Conservation (phyloP, 805 yeast species). For the Candida ovalis region DNA sequence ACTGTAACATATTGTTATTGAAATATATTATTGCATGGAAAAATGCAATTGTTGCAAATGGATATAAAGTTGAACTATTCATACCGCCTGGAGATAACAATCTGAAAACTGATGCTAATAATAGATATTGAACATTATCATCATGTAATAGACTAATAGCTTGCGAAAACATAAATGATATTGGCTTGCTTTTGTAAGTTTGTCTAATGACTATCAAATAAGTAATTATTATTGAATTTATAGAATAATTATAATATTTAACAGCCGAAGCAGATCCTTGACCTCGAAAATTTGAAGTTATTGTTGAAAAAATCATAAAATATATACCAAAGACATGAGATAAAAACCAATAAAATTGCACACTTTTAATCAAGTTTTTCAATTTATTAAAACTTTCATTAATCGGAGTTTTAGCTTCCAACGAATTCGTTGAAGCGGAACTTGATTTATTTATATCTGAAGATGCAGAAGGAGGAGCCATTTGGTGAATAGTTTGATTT, state of each 20-base stretch:
- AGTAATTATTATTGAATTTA: conserved; percentile 53
- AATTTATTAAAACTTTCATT: conserved; percentile 6
- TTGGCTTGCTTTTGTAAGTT: conserved; percentile 42
- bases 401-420: background rate
- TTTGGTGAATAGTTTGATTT: background rate
- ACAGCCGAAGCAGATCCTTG: conserved; percentile 27
- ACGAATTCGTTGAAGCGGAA: background rate
- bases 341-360: conserved; percentile 68
- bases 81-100: conserved; percentile 27
- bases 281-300: conserved; percentile 40
- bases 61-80: conserved; percentile 43
- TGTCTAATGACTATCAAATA: conserved; percentile 62
- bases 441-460: background rate
- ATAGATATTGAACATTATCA: conserved; percentile 63
- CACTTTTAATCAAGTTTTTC: conserved; percentile 32
- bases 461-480: background rate
- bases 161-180: conserved; percentile 26
- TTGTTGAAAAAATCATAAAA: conserved; percentile 37
- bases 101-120: conserved; percentile 37
- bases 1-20: conserved; percentile 51
- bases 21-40: conserved; percentile 63
- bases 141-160: conserved; percentile 35
- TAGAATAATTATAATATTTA: conserved; percentile 38
- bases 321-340: conserved; percentile 52
- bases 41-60: conserved; percentile 58